Evolutionary conservation across 2,329 filamentous ascomycete species (phyloP).

Genomic region (Thielaviopsis ethacetica): DNA sequence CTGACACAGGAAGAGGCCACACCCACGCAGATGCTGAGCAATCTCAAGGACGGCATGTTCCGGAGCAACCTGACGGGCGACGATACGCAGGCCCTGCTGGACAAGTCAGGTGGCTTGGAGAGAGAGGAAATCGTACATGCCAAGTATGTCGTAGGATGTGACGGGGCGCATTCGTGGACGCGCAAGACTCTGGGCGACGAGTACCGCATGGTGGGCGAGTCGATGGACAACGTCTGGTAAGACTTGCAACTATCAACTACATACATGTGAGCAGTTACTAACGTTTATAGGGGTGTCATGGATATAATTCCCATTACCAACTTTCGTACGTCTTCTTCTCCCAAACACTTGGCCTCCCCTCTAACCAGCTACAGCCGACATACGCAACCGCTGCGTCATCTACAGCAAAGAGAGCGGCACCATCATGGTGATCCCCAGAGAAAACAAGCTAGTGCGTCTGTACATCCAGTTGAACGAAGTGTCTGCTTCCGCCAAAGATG

Average conservation of each 20-base stretch:
- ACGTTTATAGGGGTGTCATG: constrained; percentile 20
- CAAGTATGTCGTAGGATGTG: constrained; percentile 50
- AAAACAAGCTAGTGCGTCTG: constrained; percentile 49
- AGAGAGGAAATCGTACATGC: constrained; percentile 19
- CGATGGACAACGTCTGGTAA: constrained; percentile 30
- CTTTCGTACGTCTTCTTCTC: constrained; percentile 26
- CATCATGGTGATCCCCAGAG: constrained; percentile 52
- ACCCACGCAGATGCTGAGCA: constrained; percentile 21
- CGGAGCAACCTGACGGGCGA: constrained; percentile 40
- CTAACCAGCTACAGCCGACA: constrained; percentile 23
- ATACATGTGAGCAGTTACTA: not conserved
- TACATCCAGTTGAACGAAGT: constrained; percentile 44
- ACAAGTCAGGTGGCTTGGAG: constrained; percentile 5
- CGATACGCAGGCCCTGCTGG: constrained; percentile 37
- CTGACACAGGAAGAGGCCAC: constrained; percentile 41
- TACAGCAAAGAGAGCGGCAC: constrained; percentile 37
- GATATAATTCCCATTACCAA: constrained; percentile 25
- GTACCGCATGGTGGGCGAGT: constrained; percentile 32
- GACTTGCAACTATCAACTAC: not conserved
- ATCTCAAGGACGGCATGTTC: constrained; percentile 34
- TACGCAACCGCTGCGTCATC: constrained; percentile 37
- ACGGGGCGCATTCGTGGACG: constrained; percentile 53
- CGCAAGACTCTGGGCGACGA: constrained; percentile 34
- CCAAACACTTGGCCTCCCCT: not conserved
- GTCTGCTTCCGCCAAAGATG: constrained; percentile 23